Conservation (phyloP, 202 grass and related monocot species). For the Brachypodium distachyon region DNA sequence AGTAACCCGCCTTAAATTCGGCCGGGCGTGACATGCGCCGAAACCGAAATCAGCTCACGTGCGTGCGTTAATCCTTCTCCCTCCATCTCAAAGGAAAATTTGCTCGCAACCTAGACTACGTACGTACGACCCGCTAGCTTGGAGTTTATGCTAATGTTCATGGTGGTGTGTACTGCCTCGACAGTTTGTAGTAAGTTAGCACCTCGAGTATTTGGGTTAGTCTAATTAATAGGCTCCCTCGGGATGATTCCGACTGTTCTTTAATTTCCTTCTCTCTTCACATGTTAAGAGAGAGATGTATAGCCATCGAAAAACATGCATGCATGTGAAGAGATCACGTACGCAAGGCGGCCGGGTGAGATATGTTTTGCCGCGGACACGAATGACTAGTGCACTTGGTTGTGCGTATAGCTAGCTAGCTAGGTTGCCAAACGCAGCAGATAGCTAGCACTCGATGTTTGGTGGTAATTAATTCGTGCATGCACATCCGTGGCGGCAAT, state of each 20-base stretch:
- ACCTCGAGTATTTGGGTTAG: neutral
- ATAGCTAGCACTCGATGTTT: neutral
- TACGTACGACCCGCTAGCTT: neutral
- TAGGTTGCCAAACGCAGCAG: neutral
- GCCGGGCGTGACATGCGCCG: slow-evolving; percentile 22
- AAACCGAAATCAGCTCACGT: neutral
- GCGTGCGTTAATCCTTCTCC: no score
- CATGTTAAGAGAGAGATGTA: neutral
- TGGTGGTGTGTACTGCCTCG: neutral
- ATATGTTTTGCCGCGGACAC: neutral
- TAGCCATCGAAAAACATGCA: neutral
- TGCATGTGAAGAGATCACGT: neutral
- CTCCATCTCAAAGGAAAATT: neutral
- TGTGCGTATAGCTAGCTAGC: neutral
- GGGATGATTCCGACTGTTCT: neutral
- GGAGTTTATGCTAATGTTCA: neutral
- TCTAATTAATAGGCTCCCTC: no score
- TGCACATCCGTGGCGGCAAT: neutral
- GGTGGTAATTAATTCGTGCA: slow-evolving; percentile 2
- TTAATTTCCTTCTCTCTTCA: neutral
- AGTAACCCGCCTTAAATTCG: neutral
- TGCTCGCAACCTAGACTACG: neutral
- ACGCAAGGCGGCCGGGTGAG: no score
- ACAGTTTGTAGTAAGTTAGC: neutral
- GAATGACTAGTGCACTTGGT: neutral